These are phyloP conservation scores for Aspergillus sp. DNA, from an alignment of 2,329 filamentous ascomycete species.

Conservation along the genomic window DNA sequence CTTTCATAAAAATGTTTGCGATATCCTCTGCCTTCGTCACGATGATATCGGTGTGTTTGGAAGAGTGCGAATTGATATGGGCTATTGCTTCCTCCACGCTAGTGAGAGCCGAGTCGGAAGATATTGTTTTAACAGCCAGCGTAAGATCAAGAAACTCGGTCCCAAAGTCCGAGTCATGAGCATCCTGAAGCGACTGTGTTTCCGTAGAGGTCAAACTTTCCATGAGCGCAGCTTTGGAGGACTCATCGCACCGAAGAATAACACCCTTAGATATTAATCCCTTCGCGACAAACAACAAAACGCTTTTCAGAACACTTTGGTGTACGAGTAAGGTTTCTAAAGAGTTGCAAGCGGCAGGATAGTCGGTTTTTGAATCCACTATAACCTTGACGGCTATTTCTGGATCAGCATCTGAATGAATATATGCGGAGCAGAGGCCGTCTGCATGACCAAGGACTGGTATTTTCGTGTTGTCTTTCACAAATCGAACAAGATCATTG, in stretches of 20 bases:
- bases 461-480: conserved; percentile 89
- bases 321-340: conserved; percentile 91
- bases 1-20: conserved; percentile 80
- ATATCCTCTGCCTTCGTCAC: conserved; percentile 67
- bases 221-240: conserved; percentile 64
- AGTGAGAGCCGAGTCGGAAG: conserved; percentile 29
- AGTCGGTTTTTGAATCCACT: conserved; percentile 89
- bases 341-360: conserved; percentile 93
- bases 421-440: conserved; percentile 83
- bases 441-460: conserved; percentile 96
- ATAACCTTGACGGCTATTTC: conserved; percentile 73
- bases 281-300: conserved; percentile 70
- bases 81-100: conserved; percentile 69
- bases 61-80: conserved; percentile 91
- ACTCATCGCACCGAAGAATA: conserved; percentile 73
- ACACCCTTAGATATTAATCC: conserved; percentile 77
- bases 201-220: conserved; percentile 45
- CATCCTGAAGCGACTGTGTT: conserved; percentile 59
- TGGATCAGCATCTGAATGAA: conserved; percentile 74
- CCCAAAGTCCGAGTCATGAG: conserved; percentile 70
- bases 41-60: conserved; percentile 91
- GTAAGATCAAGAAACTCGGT: conserved; percentile 88
- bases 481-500: conserved; percentile 85
- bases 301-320: conserved; percentile 62
- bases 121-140: conserved; percentile 79